These are phyloP conservation scores for Colletotrichum navitas DNA, from an alignment of 2,329 filamentous ascomycete genomes.

Conservation along the genomic window DNA sequence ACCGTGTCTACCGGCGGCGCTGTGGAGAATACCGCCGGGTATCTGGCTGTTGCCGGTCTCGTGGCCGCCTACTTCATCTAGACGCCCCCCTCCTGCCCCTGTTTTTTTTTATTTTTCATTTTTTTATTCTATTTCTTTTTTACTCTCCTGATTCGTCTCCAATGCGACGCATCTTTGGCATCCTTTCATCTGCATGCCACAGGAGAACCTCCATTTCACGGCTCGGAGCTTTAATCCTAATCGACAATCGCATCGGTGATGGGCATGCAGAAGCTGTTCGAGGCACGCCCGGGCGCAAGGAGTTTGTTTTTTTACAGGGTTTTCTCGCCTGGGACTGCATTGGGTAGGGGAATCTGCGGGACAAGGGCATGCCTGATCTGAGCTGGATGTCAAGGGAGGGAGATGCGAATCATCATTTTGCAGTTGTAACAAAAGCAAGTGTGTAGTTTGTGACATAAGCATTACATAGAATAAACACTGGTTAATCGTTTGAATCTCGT, in stretches of 20 bases:
- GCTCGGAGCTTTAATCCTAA: neutral
- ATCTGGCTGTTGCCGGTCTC: conserved; percentile 54
- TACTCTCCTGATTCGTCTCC: neutral
- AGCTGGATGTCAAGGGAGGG: neutral
- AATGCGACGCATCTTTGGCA: neutral
- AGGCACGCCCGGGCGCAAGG: neutral
- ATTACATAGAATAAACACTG: neutral
- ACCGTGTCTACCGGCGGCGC: conserved; percentile 48
- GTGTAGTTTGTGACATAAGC: too few species aligned
- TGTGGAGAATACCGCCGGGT: conserved; percentile 49
- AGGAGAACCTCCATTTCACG: neutral
- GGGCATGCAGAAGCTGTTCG: neutral
- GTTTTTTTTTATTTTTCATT: too few species aligned
- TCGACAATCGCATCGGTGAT: neutral
- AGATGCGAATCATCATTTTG: neutral
- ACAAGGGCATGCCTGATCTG: neutral
- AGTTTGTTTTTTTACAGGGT: neutral
- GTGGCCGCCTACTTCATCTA: conserved; percentile 58
- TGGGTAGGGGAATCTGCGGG: too few species aligned
- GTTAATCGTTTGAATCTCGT: neutral
- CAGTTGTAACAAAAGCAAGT: neutral
- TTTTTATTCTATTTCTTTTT: neutral
- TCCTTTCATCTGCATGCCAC: neutral
- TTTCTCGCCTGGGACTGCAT: neutral
- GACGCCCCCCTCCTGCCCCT: conserved; percentile 35